Evolutionary conservation across 768 basidiomycete genomes (phyloP), one percentile per base, ranked within the genome.

Genomic region (Suillus fuscotomentosus): DNA sequence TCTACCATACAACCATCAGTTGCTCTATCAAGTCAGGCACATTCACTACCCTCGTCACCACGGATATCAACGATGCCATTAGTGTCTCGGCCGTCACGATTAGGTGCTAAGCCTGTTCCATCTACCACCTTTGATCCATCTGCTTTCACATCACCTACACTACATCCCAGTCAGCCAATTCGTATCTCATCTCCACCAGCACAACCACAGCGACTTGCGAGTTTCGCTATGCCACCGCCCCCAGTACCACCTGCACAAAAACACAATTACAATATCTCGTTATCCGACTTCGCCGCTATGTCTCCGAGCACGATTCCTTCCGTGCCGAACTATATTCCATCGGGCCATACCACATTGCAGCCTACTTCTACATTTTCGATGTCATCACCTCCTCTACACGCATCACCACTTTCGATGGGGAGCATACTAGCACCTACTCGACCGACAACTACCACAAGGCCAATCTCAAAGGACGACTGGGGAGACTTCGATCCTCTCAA

Each of bases 401-500:
- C 77, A 4, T 71, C 77, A 17, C 71, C 72, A 15, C 70, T 70
- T n/a, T 64, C 76, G 5, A 84, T 85, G 79, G 78, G 82, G 34
- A 78, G 81, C 53, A 73, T 92, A 60, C 76, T 93, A 27, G 79
- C 84, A 5, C 92, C 84, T 13, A 76, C 82, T 13, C 83, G 85
- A 65, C 61, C 73, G 47, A 74, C 67, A 70, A 66, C 71, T 22
- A 38, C 79, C 7, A 73, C 80, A 17, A 86, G 86, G 67, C 82
- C 80, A 55, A 68, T 82, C 15, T 82, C 86, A 39, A 89, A 88
- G 69, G 83, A 87, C 67, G 87, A 88, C 65, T 92, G 90, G 89
- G 86, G 86, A 27, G 92, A 91, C 72, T 94, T 94, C 71, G 92
- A 94, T 78, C 92, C 92, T 14, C 75, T 76, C 36, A 76, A 65